Conservation (phyloP, 148 eudicot genomes). For the Amaranthus cruentus region DNA sequence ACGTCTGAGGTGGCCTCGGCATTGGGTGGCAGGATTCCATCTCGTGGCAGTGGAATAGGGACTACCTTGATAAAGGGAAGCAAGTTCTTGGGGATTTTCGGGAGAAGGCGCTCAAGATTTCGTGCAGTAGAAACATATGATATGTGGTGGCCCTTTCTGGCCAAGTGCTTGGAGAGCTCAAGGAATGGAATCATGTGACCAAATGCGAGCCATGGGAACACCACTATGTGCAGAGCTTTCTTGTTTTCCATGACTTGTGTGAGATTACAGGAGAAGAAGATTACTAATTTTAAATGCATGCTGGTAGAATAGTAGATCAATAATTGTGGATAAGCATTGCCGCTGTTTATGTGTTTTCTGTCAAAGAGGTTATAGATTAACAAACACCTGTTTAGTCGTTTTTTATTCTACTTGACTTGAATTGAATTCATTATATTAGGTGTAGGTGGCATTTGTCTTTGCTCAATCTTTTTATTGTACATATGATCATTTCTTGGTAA, state of each 20-base stretch:
- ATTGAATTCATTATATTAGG: not conserved
- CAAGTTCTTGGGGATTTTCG: slow-evolving; percentile 20
- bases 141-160: slow-evolving; percentile 27
- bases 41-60: slow-evolving; percentile 24
- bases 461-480: not conserved
- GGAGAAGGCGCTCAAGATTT: slow-evolving; percentile 36
- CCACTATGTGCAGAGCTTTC: slow-evolving; percentile 25
- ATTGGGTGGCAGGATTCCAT: slow-evolving; percentile 20
- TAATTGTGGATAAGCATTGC: slow-evolving; percentile 3
- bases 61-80: slow-evolving; percentile 11
- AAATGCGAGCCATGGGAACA: slow-evolving; percentile 39
- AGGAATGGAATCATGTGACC: slow-evolving; percentile 36
- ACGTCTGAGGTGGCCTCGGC: slow-evolving; percentile 42
- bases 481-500: not conserved
- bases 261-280: not conserved
- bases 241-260: slow-evolving; percentile 4
- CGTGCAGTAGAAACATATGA: slow-evolving; percentile 26
- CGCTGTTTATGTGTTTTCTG: not conserved
- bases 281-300: not conserved
- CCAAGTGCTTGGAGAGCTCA: slow-evolving; percentile 31
- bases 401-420: not conserved
- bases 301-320: not conserved
- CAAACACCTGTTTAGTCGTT: not conserved
- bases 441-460: not conserved
- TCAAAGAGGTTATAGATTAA: not conserved